These are phyloP conservation scores for Tetrahymena borealis DNA, from an alignment of 73 alveolate species.

Conservation along the genomic window DNA sequence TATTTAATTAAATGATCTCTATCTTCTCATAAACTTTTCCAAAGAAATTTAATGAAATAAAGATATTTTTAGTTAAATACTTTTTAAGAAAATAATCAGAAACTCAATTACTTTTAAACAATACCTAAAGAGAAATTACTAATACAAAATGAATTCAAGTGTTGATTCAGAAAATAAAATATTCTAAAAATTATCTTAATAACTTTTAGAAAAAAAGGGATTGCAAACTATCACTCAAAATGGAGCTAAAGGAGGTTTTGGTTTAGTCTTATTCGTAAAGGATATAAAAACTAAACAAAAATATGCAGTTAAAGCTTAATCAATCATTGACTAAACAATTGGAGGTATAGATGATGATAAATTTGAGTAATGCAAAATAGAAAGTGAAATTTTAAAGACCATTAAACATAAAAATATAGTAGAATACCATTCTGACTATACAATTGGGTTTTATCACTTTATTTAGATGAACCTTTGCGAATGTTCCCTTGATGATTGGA, in stretches of 20 bases:
- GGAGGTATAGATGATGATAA: neutral
- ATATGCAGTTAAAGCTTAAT: neutral
- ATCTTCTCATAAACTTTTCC: no score
- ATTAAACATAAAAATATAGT: neutral
- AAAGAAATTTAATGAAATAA: no score
- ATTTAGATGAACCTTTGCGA: neutral
- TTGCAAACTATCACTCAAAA: neutral
- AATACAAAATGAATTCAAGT: no score
- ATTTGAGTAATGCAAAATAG: neutral
- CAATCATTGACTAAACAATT: neutral
- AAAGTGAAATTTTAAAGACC: neutral
- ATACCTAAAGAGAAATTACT: no score
- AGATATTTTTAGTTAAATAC: no score
- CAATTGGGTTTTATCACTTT: neutral
- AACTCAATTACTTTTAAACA: no score
- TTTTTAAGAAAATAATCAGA: no score
- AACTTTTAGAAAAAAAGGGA: no score
- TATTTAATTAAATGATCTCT: no score
- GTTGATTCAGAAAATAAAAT: no score
- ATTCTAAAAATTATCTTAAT: no score
- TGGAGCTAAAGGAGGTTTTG: neutral
- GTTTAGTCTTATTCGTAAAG: neutral
- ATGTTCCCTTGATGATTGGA: neutral
- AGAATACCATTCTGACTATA: neutral
- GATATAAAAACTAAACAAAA: neutral